phyloP scores from a whole-genome alignment of 2,329 filamentous ascomycete genomes.

The Aspergillus piperis region DNA sequence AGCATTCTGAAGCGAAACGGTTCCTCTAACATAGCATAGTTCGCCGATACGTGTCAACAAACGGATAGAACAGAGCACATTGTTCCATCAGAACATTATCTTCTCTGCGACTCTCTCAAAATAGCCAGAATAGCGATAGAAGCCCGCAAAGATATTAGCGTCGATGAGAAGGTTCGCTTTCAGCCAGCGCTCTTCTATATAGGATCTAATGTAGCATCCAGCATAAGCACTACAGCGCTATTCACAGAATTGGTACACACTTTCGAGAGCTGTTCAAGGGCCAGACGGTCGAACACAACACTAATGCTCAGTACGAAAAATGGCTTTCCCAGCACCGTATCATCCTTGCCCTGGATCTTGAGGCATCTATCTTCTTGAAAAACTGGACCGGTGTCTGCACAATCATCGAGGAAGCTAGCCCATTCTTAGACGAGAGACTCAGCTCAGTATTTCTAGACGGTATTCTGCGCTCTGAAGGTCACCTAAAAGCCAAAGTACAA shows the following conservation, averaged over 20 bases:
- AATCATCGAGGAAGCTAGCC: conserved; percentile 55
- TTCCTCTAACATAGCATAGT: conserved; percentile 42
- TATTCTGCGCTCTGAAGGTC: conserved; percentile 57
- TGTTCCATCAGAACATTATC: conserved; percentile 60
- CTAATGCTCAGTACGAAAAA: conserved; percentile 52
- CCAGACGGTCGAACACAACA: conserved; percentile 37
- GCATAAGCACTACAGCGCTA: conserved; percentile 62
- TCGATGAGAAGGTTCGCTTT: conserved; percentile 35
- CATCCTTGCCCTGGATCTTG: conserved; percentile 75
- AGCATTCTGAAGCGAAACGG: neutral
- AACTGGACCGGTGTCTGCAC: conserved; percentile 66
- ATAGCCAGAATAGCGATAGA: conserved; percentile 49
- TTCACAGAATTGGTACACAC: conserved; percentile 60
- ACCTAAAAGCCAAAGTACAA: conserved; percentile 30
- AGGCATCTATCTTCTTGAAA: conserved; percentile 67
- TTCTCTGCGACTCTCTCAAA: conserved; percentile 71
- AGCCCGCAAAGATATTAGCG: conserved; percentile 49
- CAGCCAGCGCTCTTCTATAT: conserved; percentile 14
- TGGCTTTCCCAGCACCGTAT: conserved; percentile 64
- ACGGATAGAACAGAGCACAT: conserved; percentile 26
- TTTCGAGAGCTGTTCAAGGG: conserved; percentile 56
- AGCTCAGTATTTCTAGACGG: conserved; percentile 68
- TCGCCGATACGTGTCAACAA: conserved; percentile 43
- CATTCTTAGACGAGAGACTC: conserved; percentile 43
- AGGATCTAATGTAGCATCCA: conserved; percentile 30